Percentiles rank a stretch among this genome's conserved stretches.
phyloP scores from a whole-genome alignment of 2,329 filamentous ascomycete species.

The Pseudonectria buxi region DNA sequence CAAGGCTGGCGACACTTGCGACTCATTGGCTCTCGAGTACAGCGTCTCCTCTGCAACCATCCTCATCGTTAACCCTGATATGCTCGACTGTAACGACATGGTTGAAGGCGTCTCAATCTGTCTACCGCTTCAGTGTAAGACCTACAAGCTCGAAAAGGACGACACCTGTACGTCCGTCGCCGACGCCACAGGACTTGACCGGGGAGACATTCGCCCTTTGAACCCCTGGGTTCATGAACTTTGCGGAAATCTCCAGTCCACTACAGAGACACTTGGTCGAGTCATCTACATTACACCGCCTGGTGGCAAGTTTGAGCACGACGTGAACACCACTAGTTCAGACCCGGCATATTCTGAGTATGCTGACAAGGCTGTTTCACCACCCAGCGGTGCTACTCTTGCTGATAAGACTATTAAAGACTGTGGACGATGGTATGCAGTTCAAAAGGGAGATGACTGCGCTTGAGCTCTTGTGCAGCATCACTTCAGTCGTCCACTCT shows the following conservation, averaged over 20 bases:
- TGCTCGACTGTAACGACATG: constrained; percentile 7
- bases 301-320: neutral
- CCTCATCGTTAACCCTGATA: constrained; percentile 6
- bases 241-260: neutral
- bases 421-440: neutral
- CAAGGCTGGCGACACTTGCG: constrained; percentile 5
- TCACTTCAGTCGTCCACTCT: constrained; percentile 5
- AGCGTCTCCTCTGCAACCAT: constrained; percentile 9
- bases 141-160: neutral
- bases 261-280: neutral
- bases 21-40: constrained; percentile 7
- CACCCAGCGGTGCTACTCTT: neutral
- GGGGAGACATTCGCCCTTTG: neutral
- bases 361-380: neutral
- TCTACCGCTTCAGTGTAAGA: constrained; percentile 9
- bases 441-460: constrained; percentile 1
- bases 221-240: neutral
- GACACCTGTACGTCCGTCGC: neutral
- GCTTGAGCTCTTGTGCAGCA: constrained; percentile 1
- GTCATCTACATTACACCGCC: neutral
- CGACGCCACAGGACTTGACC: neutral
- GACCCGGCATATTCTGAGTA: neutral
- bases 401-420: neutral
- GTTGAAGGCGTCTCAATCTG: constrained; percentile 1
- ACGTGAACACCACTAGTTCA: neutral